Evolutionary conservation across 139 green algal species (phyloP), one percentile per base, ranked within the genome.

Genomic region (Choricystis sp.): DNA sequence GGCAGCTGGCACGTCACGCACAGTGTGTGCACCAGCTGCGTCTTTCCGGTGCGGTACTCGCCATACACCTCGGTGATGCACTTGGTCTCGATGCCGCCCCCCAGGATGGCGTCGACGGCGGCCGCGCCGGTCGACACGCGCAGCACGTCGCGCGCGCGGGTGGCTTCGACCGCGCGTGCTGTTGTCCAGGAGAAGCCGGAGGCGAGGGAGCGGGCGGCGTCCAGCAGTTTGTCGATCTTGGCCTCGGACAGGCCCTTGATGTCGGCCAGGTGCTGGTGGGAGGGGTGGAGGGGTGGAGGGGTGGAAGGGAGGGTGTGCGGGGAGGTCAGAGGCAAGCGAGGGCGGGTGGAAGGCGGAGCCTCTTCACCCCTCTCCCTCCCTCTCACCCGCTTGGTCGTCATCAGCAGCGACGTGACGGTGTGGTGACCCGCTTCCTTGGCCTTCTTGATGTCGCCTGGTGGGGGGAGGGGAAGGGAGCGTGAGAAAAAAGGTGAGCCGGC

Each of bases 171-270:
- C 28, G 77, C 56, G 26, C 61, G 62, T 14, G 70, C 76, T 24
- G 73, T 73, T 26, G 61, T 52, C 61, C 74, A 83, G 57, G 62
- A 61, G 58, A 61, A 52, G 25, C 40, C 40, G 9, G 40, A 21
- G 40, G 40, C 40, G 9, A 52, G 16, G 40, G 40, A 9, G 40
- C 40, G 40, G 63, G 20, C 49, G 57, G 75, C 76, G 20, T 89
- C 85, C 56, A 91, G 24, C 72, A 97, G 86, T 77, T 97, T 97
- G 20, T 96, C 86, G 3, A 92, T 80, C 79, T 96, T 96, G 74
- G 85, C 86, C 49, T 97, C 90, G 2, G 76, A 89, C 26, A 97
- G 74, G 5, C 90, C 90, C 70, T 95, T 96, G 70, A 97, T 86
- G 16, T 87, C 81, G 22, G 71, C 67, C 49, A 96, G 78, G 14